These are phyloP conservation scores for Kodamaea ohmeri DNA, from an alignment of 1,139 yeast species.

Conservation along the genomic window DNA sequence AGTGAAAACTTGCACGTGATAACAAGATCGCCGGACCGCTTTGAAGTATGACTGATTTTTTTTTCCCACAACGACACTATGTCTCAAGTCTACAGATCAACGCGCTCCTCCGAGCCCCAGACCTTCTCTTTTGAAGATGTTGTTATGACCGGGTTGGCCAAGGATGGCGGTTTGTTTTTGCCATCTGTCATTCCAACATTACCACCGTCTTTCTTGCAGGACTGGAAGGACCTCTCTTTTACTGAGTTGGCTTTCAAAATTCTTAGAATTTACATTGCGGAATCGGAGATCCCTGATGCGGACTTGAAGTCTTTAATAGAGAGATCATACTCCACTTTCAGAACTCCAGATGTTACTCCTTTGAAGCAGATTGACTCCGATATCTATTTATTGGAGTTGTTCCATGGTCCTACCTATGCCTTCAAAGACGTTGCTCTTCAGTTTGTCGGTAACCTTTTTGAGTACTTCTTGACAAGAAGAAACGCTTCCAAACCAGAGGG, in stretches of 20 bases:
- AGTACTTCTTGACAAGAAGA: slow-evolving; percentile 78
- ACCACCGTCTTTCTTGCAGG: slow-evolving; percentile 53
- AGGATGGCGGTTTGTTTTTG: slow-evolving; percentile 92
- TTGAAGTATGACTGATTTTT: slow-evolving; percentile 9
- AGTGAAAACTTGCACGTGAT: neutral
- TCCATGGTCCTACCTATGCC: slow-evolving; percentile 99
- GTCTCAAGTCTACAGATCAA: slow-evolving; percentile 72
- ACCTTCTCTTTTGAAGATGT: slow-evolving; percentile 83
- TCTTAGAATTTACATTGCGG: slow-evolving; percentile 71
- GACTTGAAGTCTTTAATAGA: slow-evolving; percentile 64
- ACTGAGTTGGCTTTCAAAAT: slow-evolving; percentile 85
- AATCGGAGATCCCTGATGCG: slow-evolving; percentile 63
- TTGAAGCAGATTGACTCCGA: slow-evolving; percentile 55
- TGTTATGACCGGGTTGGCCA: slow-evolving; percentile 89
- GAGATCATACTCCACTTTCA: slow-evolving; percentile 84
- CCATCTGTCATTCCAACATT: slow-evolving; percentile 80
- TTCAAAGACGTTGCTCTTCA: slow-evolving; percentile 98
- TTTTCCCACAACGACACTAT: slow-evolving; percentile 9
- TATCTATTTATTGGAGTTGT: slow-evolving; percentile 79
- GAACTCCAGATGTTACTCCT: slow-evolving; percentile 86
- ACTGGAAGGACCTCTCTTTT: slow-evolving; percentile 76
- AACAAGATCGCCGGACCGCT: slow-evolving; percentile 3
- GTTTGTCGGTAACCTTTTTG: slow-evolving; percentile 94
- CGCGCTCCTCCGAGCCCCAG: slow-evolving; percentile 63
- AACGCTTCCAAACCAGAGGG: slow-evolving; percentile 61